A percentile compares a stretch with the other conserved stretches of the same genome.
Evolutionary conservation across 2,329 filamentous ascomycete species (phyloP).

Genomic region (Diaporthe batatas): DNA sequence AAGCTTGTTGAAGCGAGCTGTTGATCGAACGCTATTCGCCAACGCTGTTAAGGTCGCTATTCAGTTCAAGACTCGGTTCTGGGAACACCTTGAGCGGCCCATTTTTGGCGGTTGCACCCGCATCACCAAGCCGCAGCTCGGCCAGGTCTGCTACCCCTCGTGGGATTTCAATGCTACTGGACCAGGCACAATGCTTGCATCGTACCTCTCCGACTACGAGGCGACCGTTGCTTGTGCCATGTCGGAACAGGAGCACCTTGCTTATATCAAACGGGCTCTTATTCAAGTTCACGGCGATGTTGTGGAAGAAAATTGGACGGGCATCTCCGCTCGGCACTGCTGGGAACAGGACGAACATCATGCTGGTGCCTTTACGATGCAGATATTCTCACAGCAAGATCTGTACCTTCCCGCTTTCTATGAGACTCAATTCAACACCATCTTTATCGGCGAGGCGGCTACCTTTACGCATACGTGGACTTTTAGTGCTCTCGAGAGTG

Average conservation of each 20-base stretch:
- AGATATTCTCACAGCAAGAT: constrained; percentile 67
- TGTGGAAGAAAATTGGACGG: constrained; percentile 68
- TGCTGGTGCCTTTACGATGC: constrained; percentile 67
- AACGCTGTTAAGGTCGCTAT: constrained; percentile 60
- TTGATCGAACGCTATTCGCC: constrained; percentile 20
- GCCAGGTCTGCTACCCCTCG: constrained; percentile 65
- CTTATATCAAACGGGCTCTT: constrained; percentile 67
- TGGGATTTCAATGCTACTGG: constrained; percentile 65
- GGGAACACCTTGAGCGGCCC: constrained; percentile 46
- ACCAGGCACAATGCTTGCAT: constrained; percentile 64
- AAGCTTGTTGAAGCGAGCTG: constrained; percentile 5
- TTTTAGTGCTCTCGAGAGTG: constrained; percentile 29
- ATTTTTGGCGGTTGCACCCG: constrained; percentile 62
- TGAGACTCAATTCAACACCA: constrained; percentile 64
- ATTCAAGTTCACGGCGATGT: constrained; percentile 65
- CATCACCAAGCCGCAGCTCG: constrained; percentile 62
- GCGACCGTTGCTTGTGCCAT: constrained; percentile 58
- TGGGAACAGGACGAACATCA: constrained; percentile 69
- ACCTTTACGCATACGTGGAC: constrained; percentile 71
- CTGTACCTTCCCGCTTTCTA: constrained; percentile 72
- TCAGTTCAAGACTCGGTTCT: constrained; percentile 65
- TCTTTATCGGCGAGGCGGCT: constrained; percentile 52
- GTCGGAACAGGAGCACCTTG: constrained; percentile 66
- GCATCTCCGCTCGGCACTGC: constrained; percentile 69
- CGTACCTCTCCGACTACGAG: constrained; percentile 57